Percentiles rank a stretch among this genome's conserved stretches.
Evolutionary conservation across 169 alveolate genomes (phyloP).

Genomic region (Plasmodium knowlesi): DNA sequence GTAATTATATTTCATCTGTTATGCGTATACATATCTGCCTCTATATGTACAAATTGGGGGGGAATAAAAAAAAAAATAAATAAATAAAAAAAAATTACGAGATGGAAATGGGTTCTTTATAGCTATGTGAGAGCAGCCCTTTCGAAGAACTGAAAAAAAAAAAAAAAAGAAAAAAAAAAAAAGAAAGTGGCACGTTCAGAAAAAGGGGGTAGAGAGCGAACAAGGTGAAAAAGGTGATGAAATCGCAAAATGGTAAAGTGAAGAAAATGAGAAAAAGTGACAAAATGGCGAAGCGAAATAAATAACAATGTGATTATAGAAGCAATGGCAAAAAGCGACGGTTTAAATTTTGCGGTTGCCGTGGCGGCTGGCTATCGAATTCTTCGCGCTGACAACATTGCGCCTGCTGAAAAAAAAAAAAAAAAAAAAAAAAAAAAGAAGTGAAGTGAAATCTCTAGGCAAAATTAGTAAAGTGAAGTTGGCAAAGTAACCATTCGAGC

Average conservation of each 20-base stretch:
- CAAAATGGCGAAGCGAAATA: neutral
- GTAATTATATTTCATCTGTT: neutral
- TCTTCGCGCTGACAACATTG: neutral
- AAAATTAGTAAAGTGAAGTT: neutral
- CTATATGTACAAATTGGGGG: neutral
- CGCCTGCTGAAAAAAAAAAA: neutral
- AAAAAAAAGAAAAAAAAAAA: too few relatives aligned
- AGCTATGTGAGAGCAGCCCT: neutral
- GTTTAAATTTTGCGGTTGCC: neutral
- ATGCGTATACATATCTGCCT: neutral
- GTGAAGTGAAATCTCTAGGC: neutral
- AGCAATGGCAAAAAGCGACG: neutral
- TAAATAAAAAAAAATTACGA: neutral
- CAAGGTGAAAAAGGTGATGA: too few relatives aligned
- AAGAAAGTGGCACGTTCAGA: neutral
- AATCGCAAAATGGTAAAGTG: neutral
- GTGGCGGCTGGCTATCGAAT: neutral
- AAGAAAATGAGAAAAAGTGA: neutral
- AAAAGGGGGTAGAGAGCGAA: neutral
- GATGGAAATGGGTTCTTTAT: neutral
- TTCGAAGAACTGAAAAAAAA: neutral
- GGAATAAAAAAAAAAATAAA: too few relatives aligned
- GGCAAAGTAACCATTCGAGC: neutral
- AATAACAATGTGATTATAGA: too few relatives aligned
- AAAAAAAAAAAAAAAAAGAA: conserved; percentile 1